These are phyloP conservation scores for Magnusiomyces suaveolens DNA, from an alignment of 1,139 yeast genomes.

Conservation along the genomic window DNA sequence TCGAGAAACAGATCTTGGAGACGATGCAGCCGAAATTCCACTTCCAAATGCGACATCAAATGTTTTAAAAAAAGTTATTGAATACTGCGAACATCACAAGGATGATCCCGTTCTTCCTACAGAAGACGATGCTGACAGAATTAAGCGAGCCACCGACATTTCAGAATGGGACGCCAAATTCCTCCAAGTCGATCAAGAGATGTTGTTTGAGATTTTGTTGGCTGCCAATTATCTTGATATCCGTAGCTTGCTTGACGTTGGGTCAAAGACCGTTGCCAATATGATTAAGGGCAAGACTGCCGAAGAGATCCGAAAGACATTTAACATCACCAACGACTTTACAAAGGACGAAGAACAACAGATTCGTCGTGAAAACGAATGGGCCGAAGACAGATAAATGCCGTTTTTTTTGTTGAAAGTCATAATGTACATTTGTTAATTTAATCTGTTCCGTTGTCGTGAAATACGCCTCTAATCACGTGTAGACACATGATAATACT, in stretches of 20 bases:
- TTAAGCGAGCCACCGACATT: slow-evolving; percentile 39
- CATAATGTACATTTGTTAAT: no score
- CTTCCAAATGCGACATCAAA: slow-evolving; percentile 61
- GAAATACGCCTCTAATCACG: no score
- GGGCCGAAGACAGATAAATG: slow-evolving; percentile 8
- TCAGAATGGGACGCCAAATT: slow-evolving; percentile 97
- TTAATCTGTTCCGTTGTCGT: no score
- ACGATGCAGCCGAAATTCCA: slow-evolving; percentile 73
- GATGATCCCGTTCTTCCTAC: slow-evolving; percentile 49
- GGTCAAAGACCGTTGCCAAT: slow-evolving; percentile 95
- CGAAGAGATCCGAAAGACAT: slow-evolving; percentile 90
- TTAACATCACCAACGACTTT: slow-evolving; percentile 92
- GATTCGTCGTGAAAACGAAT: slow-evolving; percentile 49
- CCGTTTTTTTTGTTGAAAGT: background rate
- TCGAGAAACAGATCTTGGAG: slow-evolving; percentile 33
- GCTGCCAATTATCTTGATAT: slow-evolving; percentile 95
- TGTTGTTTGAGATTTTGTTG: slow-evolving; percentile 90
- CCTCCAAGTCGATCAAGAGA: slow-evolving; percentile 93
- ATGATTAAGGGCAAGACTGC: slow-evolving; percentile 96
- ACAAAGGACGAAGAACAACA: slow-evolving; percentile 98
- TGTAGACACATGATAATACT: no score
- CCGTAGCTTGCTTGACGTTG: slow-evolving; percentile 85
- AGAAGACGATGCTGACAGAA: slow-evolving; percentile 14
- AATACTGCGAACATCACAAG: slow-evolving; percentile 96
- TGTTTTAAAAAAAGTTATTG: slow-evolving; percentile 82